Evolutionary conservation across 2,329 filamentous ascomycete species (phyloP).

Genomic region (Botrytis squamosa): DNA sequence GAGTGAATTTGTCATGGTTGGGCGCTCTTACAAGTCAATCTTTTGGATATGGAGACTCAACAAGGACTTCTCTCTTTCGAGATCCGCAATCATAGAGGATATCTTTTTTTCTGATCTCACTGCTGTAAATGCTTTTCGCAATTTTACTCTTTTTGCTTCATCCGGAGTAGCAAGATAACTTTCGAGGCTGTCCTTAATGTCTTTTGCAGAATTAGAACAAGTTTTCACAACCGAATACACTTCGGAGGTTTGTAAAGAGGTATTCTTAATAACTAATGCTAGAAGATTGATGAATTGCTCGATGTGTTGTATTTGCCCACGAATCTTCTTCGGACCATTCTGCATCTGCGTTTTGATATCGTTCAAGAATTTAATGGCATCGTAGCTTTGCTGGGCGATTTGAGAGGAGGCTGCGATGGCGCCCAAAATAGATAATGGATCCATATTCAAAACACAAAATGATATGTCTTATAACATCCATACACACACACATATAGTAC

Average conservation of each 20-base stretch:
- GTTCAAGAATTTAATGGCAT: slow-evolving; percentile 2
- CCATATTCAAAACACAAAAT: slow-evolving; percentile 6
- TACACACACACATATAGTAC: background rate
- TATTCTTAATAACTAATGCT: slow-evolving; percentile 1
- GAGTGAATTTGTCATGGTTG: background rate
- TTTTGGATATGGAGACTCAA: slow-evolving; percentile 16
- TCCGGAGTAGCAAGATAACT: background rate
- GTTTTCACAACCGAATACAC: background rate
- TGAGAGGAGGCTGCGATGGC: slow-evolving; percentile 18
- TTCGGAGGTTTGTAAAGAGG: slow-evolving; percentile 1
- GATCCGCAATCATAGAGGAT: background rate
- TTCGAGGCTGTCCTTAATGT: background rate
- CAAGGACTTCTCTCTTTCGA: slow-evolving; percentile 19
- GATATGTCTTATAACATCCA: background rate
- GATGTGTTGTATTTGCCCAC: slow-evolving; percentile 9
- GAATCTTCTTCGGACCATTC: background rate
- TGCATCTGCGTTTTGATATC: slow-evolving; percentile 16
- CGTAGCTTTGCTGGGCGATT: slow-evolving; percentile 10
- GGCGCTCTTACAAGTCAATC: slow-evolving; percentile 7
- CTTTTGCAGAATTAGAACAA: slow-evolving; percentile 1
- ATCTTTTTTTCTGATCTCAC: slow-evolving; percentile 15
- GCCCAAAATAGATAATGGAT: slow-evolving; percentile 19
- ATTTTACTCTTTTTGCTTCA: background rate
- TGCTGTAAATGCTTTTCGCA: slow-evolving; percentile 11
- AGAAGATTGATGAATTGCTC: slow-evolving; percentile 11